Percentiles rank a stretch among this genome's conserved stretches.
Evolutionary conservation across 2,329 filamentous ascomycete species (phyloP).

Genomic region (Scedosporium minutisporum): DNA sequence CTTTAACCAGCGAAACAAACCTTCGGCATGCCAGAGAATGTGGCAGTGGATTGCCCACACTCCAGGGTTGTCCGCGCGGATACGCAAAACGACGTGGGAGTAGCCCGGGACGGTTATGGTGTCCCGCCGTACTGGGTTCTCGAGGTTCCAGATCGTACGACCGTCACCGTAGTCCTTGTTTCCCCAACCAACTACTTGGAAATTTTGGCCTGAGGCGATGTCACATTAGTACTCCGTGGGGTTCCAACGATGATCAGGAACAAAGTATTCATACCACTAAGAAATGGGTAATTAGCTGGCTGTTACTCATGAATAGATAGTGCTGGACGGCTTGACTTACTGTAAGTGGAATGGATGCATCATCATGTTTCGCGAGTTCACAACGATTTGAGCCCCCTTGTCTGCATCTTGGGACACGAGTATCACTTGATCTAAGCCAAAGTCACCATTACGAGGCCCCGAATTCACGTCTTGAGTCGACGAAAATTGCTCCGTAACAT

Average conservation of each 20-base stretch:
- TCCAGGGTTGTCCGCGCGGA: slow-evolving; percentile 48
- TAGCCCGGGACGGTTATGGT: slow-evolving; percentile 43
- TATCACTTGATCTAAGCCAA: slow-evolving; percentile 10
- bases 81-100: slow-evolving; percentile 41
- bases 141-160: slow-evolving; percentile 12
- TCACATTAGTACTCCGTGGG: too few relatives aligned
- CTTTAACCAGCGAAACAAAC: not conserved
- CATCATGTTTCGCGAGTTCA: slow-evolving; percentile 15
- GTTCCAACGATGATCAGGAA: too few relatives aligned
- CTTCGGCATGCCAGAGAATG: slow-evolving; percentile 45
- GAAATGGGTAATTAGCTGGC: not conserved
- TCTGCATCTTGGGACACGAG: slow-evolving; percentile 10
- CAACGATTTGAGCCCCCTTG: slow-evolving; percentile 14
- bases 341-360: slow-evolving; percentile 15
- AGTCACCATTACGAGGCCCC: slow-evolving; percentile 1
- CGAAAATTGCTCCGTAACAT: slow-evolving; percentile 4
- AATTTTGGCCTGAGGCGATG: slow-evolving; percentile 33
- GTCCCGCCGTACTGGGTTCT: slow-evolving; percentile 25
- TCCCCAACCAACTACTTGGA: slow-evolving; percentile 33
- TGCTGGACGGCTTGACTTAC: slow-evolving; percentile 4
- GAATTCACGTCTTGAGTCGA: not conserved
- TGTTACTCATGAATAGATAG: not conserved
- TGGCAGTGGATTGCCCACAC: slow-evolving; percentile 51
- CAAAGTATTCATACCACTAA: not conserved
- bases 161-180: slow-evolving; percentile 20